Base-by-base conservation (phyloP, 1,284 basidiomycete species). In the Porogramme epimiltina region DNA sequence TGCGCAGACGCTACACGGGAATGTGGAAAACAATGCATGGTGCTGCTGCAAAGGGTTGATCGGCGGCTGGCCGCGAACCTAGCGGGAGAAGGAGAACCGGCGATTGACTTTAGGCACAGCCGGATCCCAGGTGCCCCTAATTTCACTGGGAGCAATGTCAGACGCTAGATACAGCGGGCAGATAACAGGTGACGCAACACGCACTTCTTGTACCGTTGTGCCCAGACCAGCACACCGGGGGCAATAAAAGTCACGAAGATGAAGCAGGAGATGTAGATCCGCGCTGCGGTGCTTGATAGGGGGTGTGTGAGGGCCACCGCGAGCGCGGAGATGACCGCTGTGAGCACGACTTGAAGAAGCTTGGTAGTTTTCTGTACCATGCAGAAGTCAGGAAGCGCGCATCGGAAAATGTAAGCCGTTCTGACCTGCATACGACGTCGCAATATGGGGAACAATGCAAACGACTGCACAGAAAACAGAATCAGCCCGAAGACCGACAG, bases 401-500 rank as follows among this genome's bases (percentile, higher is more conserved):
- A 28, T 26, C n/a, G 41, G 19, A 34, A 22, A 36, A 54, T 39
- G 19, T n/a, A 22, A 23, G 49, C 13, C 33, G 26, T 42, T 67
- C 76, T 63, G 68, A 92, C 92, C 74, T 90, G 82, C 42, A 95
- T 73, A 42, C 88, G 85, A 65, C 84, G 87, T 60, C 93, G 85
- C 49, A 95, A 73, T 49, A 89, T 77, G 9, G 94, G 94, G 68
- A 93, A 93, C 42, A 95, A 76, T 11, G 91, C 89, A 71, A 97
- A 96, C 20, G 87, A 73, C 61, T 91, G 83, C 42, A 95, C 85
- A 33, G 95, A 86, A 67, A 95, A 90, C 44, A 97, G 76, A 62
- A 95, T 83, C 42, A 99, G 79, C 22, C 92, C 88, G 68, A 98
- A 99, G 18, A 98, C 95, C 37, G 93, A 85, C 34, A 88, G 70